Evolutionary conservation across 1,284 basidiomycete genomes (phyloP), one percentile per base, ranked within the genome.

Genomic region (Coniferiporia weirii): DNA sequence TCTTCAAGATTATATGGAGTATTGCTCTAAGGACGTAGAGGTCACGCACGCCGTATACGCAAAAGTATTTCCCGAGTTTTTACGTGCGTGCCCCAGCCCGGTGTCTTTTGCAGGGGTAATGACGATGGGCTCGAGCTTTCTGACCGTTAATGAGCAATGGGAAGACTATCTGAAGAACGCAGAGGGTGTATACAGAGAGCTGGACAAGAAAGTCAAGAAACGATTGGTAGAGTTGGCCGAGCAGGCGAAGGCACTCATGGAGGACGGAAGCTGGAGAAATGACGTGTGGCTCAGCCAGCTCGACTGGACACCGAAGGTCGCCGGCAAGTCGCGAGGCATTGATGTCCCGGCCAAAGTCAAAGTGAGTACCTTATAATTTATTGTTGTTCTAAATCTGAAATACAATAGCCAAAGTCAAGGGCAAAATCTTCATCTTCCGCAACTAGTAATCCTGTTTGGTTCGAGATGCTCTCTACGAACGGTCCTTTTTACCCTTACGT

Each of bases 111-210:
- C 95, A 0, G 96, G 97, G 8, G 83, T 97, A 17, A 75, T 97
- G 52, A 86, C 85, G 0, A 98, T 99, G 92, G 93, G 94, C 1
- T 94, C 88, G 50, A 88, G 91, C 48, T 92, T 98, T 65, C 76
- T 99, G 43, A 90, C 94, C 0, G 93, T 99, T 45, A 91, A 98
- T 69, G 78, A 93, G 65, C 79, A 83, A 57, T 99, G 97, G 97
- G 83, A 92, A 63, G 73, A 76, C 27, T 99, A 98, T 72, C 70
- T 97, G 22, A 73, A 79, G 40, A 80, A 80, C 12, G 91, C 95
- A 0, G 95, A 99, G 68, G 73, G 72, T 17, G 87, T 85, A 38
- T 98, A 93, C 73, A 77, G 80, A 53, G 81, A 85, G 52, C 79
- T 97, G 70, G 87, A 94, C 56, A 79, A 82, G 27, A 83, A 82